Percentiles rank a stretch among this genome's conserved stretches.
Conservation (phyloP, 495 filamentous ascomycete genomes). For the Penicillium macrosclerotiorum region DNA sequence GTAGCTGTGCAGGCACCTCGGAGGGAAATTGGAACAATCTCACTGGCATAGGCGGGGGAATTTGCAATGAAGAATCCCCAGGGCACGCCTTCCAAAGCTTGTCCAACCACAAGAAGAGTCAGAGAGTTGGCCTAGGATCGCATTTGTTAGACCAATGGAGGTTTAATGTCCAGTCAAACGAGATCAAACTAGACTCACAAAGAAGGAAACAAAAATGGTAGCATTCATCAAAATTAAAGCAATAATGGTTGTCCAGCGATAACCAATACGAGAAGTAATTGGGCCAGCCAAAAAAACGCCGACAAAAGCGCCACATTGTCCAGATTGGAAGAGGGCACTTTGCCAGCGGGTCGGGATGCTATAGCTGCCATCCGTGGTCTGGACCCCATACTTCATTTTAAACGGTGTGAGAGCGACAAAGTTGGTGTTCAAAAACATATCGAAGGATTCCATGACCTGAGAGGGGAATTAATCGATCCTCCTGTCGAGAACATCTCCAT, state of each 20-base stretch:
- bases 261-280: conserved; percentile 64
- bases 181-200: conserved; percentile 37
- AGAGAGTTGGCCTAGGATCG: conserved; percentile 59
- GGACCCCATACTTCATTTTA: conserved; percentile 25
- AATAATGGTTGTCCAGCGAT: conserved; percentile 61
- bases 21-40: conserved; percentile 64
- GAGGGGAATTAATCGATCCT: conserved; percentile 10
- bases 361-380: conserved; percentile 2
- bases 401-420: conserved; percentile 33
- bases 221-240: conserved; percentile 57
- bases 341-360: conserved; percentile 36
- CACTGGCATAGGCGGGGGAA: conserved; percentile 69
- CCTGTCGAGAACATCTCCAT: background rate
- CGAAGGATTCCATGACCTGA: conserved; percentile 45
- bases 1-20: conserved; percentile 66
- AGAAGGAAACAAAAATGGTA: conserved; percentile 69
- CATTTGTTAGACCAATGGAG: no score
- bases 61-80: conserved; percentile 76
- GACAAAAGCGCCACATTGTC: conserved; percentile 59
- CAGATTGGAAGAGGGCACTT: conserved; percentile 34
- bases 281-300: conserved; percentile 66
- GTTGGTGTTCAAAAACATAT: conserved; percentile 39
- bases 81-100: conserved; percentile 68
- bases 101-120: conserved; percentile 58
- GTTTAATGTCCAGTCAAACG: no score